Conservation (phyloP, 257 asterid species). For the Salvia rosmarinus region DNA sequence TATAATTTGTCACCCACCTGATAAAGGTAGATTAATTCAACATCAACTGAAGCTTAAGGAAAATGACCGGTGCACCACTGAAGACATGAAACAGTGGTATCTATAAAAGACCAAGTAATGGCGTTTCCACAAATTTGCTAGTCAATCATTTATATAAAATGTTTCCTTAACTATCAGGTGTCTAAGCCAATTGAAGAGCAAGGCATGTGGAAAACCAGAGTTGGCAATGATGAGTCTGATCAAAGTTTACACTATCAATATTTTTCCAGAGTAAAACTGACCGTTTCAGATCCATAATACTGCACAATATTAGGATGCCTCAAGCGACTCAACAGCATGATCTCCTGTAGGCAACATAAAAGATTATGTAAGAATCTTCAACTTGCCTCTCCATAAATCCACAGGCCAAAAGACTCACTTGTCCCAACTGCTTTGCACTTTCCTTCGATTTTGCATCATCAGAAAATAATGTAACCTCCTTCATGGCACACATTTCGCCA, state of each 20-base stretch:
- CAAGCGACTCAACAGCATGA: slow-evolving; percentile 79
- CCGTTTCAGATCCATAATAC: slow-evolving; percentile 94
- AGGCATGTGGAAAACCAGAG: slow-evolving; percentile 32
- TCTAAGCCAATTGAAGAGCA: slow-evolving; percentile 24
- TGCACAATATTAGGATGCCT: slow-evolving; percentile 96
- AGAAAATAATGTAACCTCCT: slow-evolving; percentile 91
- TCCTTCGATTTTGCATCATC: slow-evolving; percentile 96
- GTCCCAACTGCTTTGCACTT: slow-evolving; percentile 95
- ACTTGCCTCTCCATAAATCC: slow-evolving; percentile 24
- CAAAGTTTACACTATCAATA: slow-evolving; percentile 16
- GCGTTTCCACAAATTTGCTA: slow-evolving; percentile 19
- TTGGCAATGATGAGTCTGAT: not conserved
- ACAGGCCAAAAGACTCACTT: slow-evolving; percentile 56
- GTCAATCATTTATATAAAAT: not conserved
- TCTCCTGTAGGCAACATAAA: slow-evolving; percentile 70
- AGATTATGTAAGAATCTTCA: slow-evolving; percentile 27
- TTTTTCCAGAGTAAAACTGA: slow-evolving; percentile 41
- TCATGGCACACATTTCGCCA: slow-evolving; percentile 99
- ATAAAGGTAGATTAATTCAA: slow-evolving; percentile 33
- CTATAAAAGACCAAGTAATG: not conserved
- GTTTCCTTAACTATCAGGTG: slow-evolving; percentile 21
- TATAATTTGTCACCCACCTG: slow-evolving; percentile 90
- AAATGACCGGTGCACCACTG: slow-evolving; percentile 15
- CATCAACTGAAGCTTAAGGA: slow-evolving; percentile 26
- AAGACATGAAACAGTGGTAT: slow-evolving; percentile 6